phyloP scores from a whole-genome alignment of 352 stramenopile species.

The Halophytophthora polymorphica region DNA sequence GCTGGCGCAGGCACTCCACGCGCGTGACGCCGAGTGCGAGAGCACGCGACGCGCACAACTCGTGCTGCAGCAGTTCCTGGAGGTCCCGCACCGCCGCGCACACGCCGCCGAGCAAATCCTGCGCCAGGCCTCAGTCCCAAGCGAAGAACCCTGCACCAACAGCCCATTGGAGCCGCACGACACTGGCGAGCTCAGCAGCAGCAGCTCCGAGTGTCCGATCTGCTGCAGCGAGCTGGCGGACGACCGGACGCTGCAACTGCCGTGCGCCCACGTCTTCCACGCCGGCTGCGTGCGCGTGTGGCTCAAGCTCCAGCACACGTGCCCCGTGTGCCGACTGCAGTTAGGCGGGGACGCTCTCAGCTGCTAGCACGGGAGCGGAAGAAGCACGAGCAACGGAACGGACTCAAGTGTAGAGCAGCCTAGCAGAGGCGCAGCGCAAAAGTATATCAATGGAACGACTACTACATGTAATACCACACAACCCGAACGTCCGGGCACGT shows the following conservation, averaged over 20 bases:
- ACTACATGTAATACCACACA: too few relatives aligned
- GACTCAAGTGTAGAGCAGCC: neutral
- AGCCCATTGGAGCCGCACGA: too few relatives aligned
- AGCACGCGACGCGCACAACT: conserved; percentile 27
- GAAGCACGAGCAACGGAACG: too few relatives aligned
- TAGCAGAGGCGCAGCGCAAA: neutral
- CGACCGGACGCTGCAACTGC: conserved; percentile 44
- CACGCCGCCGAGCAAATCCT: conserved; percentile 27
- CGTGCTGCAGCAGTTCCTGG: conserved; percentile 56
- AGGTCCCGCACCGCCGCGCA: conserved; percentile 28
- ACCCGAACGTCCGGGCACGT: too few relatives aligned
- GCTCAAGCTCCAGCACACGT: conserved; percentile 67
- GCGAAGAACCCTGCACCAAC: conserved; percentile 5
- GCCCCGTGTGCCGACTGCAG: conserved; percentile 57
- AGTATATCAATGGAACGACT: too few relatives aligned
- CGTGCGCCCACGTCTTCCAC: conserved; percentile 71
- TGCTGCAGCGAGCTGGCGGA: conserved; percentile 46
- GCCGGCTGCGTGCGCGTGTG: conserved; percentile 61
- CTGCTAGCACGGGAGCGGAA: conserved; percentile 8
- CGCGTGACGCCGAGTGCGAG: conserved; percentile 39
- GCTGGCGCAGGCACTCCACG: conserved; percentile 36
- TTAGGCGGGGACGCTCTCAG: conserved; percentile 11
- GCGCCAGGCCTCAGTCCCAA: conserved; percentile 9
- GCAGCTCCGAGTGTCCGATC: conserved; percentile 63
- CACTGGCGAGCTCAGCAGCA: conserved; percentile 19